phyloP scores from a whole-genome alignment of 1,284 basidiomycete genomes.

The Naganishia liquefaciens region DNA sequence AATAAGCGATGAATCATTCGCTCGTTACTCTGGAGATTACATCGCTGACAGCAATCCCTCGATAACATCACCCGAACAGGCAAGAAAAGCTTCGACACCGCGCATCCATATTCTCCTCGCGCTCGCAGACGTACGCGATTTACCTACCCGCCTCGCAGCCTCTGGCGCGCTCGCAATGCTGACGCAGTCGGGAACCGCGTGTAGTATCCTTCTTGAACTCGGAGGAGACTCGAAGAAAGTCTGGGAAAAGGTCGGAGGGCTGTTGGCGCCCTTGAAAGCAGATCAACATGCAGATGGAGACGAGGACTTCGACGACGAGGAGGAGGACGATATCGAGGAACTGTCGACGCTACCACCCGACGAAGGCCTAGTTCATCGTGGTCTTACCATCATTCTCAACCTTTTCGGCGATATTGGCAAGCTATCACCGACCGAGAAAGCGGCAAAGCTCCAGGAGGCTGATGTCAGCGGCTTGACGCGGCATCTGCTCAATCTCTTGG shows the following conservation, averaged over 20 bases:
- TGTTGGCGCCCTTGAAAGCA: constrained; percentile 58
- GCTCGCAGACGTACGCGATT: constrained; percentile 77
- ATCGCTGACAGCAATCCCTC: constrained; percentile 6
- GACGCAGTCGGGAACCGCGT: constrained; percentile 64
- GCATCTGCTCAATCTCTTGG: constrained; percentile 26
- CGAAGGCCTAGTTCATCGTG: constrained; percentile 71
- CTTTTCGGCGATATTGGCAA: constrained; percentile 55
- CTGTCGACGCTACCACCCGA: constrained; percentile 49
- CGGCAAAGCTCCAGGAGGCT: constrained; percentile 1
- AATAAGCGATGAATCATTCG: constrained; percentile 70
- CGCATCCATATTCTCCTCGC: constrained; percentile 80
- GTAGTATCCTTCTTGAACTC: constrained; percentile 58
- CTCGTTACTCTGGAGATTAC: constrained; percentile 60
- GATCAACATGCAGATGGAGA: constrained; percentile 39
- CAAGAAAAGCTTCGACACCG: constrained; percentile 17
- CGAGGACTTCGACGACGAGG: constrained; percentile 41
- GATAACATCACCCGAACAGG: constrained; percentile 15
- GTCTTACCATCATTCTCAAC: constrained; percentile 68
- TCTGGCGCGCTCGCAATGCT: constrained; percentile 81
- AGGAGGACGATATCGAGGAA: constrained; percentile 45
- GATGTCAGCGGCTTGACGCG: constrained; percentile 14
- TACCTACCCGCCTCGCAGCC: constrained; percentile 77
- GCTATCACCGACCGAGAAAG: background rate
- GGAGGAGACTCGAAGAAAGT: constrained; percentile 53
- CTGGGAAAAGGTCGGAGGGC: constrained; percentile 63